phyloP scores from a whole-genome alignment of 2,329 filamentous ascomycete species.

The Rutstroemia sp. region DNA sequence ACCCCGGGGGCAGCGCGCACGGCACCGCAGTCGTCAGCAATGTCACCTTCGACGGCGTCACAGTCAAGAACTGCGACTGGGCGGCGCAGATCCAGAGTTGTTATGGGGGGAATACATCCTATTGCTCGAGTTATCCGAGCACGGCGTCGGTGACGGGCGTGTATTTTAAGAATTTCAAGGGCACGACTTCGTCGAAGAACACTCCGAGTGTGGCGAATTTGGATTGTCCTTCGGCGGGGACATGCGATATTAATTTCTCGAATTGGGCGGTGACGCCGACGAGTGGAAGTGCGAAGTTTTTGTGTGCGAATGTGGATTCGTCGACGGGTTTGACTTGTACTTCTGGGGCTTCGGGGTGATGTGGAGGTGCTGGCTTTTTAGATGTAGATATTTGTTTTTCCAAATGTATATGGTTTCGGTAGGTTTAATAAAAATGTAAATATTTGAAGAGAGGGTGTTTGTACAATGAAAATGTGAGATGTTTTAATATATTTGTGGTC shows the following conservation, averaged over 20 bases:
- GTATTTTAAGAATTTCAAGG: constrained; percentile 32
- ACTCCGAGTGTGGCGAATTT: constrained; percentile 32
- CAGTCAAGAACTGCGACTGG: constrained; percentile 34
- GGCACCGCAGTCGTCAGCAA: constrained; percentile 35
- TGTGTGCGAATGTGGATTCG: constrained; percentile 31
- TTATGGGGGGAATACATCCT: constrained; percentile 32
- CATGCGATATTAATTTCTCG: constrained; percentile 32
- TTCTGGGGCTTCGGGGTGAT: constrained; percentile 30
- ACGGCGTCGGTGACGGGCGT: constrained; percentile 31
- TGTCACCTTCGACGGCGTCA: constrained; percentile 35
- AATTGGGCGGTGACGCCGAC: constrained; percentile 31
- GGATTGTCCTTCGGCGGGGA: constrained; percentile 32
- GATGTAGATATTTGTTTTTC: too few species aligned
- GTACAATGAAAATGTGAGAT: background rate
- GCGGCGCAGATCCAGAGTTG: constrained; percentile 40
- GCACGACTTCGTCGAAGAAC: constrained; percentile 33
- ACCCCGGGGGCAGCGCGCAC: constrained; percentile 33
- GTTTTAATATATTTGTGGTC: background rate
- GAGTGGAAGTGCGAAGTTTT: constrained; percentile 28
- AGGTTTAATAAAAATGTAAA: too few species aligned
- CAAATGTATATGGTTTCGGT: too few species aligned
- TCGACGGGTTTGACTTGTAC: constrained; percentile 30
- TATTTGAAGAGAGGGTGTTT: background rate
- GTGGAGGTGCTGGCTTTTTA: too few species aligned
- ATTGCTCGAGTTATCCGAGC: constrained; percentile 32